Conservation (phyloP, 495 filamentous ascomycete species). For the Aspergillus ostianus region DNA sequence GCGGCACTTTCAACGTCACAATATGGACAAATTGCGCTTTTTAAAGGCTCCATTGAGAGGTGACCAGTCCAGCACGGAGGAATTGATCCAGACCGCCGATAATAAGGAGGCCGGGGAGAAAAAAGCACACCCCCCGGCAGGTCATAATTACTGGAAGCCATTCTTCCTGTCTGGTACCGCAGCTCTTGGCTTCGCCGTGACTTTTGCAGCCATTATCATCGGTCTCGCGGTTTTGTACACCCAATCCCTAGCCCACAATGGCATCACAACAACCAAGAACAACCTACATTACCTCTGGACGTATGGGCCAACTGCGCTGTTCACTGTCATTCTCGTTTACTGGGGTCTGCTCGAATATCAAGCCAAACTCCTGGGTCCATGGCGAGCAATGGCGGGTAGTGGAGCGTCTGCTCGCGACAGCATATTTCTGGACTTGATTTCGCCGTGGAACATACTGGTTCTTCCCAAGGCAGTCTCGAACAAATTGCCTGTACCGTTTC, state of each 20-base stretch:
- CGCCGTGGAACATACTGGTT: not conserved
- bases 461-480: not conserved
- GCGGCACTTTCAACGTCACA: no score
- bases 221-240: not conserved
- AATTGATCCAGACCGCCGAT: no score
- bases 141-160: not conserved
- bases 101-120: no score
- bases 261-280: not conserved
- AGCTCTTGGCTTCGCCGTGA: not conserved
- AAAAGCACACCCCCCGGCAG: not conserved
- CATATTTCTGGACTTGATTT: not conserved
- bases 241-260: not conserved
- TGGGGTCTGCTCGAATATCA: constrained; percentile 4
- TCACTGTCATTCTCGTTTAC: not conserved
- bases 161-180: not conserved
- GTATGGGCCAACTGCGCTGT: constrained; percentile 4
- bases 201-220: not conserved
- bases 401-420: not conserved
- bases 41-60: no score
- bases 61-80: no score
- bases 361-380: not conserved
- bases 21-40: no score
- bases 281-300: constrained; percentile 7
- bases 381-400: not conserved
- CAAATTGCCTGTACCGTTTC: not conserved